These are phyloP conservation scores for Trichosporon coremiiforme DNA, from an alignment of 1,284 basidiomycete species.

Conservation along the genomic window DNA sequence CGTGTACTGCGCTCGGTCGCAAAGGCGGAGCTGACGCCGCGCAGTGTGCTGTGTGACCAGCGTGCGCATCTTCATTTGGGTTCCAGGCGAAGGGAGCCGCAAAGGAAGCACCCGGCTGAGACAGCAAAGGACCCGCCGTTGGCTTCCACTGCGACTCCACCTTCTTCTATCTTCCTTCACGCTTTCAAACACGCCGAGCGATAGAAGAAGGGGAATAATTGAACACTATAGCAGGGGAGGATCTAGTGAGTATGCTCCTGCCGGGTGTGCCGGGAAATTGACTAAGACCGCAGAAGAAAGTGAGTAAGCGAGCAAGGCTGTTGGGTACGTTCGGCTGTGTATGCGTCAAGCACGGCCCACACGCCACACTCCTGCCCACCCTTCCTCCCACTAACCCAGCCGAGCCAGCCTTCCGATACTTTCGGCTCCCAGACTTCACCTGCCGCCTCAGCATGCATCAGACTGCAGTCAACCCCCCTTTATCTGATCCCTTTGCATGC, in stretches of 20 bases:
- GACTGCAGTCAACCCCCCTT: background rate
- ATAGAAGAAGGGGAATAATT: background rate
- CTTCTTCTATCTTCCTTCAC: background rate
- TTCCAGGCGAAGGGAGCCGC: slow-evolving; percentile 8
- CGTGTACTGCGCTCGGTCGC: background rate
- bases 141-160: background rate
- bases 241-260: no score
- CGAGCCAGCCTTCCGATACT: no score
- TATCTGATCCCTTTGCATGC: background rate
- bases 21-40: background rate
- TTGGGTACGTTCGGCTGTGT: no score
- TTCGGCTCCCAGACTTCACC: no score
- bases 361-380: background rate
- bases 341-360: background rate
- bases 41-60: background rate
- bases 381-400: background rate
- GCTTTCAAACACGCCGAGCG: background rate
- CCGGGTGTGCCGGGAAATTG: no score
- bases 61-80: background rate
- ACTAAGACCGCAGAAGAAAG: background rate
- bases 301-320: no score
- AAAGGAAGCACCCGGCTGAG: background rate
- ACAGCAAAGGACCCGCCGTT: background rate
- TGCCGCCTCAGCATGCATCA: background rate
- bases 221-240: no score